Percentiles rank a stretch among this genome's conserved stretches.
Conservation (phyloP, 2,329 filamentous ascomycete genomes). For the Claviceps sp. region DNA sequence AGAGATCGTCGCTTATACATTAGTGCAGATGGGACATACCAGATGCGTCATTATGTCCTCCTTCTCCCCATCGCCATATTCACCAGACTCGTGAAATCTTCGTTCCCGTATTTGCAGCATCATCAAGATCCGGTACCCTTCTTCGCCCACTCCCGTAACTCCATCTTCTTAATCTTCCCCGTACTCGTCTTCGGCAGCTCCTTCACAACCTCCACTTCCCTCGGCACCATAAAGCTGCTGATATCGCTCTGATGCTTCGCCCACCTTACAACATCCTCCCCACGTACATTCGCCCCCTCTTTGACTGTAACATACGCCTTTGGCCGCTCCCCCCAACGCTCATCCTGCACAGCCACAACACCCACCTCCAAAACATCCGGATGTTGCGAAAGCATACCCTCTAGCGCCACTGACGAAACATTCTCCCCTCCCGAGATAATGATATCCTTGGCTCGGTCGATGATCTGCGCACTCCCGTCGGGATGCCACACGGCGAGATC, state of each 20-base stretch:
- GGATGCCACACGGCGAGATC: conserved; percentile 89
- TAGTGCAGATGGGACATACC: no score
- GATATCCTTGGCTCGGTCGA: conserved; percentile 92
- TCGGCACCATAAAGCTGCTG: conserved; percentile 76
- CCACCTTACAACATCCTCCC: conserved; percentile 68
- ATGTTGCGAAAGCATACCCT: conserved; percentile 79
- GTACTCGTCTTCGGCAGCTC: conserved; percentile 96
- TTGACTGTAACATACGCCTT: conserved; percentile 86
- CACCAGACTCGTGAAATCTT: no score
- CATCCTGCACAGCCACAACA: conserved; percentile 75
- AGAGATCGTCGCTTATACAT: no score
- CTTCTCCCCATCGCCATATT: no score
- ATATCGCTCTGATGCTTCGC: conserved; percentile 69
- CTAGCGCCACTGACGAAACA: conserved; percentile 85
- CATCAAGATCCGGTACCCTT: conserved; percentile 9
- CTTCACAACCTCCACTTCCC: conserved; percentile 61
- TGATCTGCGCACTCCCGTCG: conserved; percentile 81
- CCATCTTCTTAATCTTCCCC: conserved; percentile 92
- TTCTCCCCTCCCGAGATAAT: conserved; percentile 98
- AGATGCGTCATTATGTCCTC: no score
- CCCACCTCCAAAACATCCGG: conserved; percentile 83
- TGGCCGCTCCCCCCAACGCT: conserved; percentile 90
- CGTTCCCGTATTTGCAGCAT: not conserved
- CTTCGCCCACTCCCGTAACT: conserved; percentile 69
- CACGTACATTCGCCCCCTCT: conserved; percentile 34